Base-by-base conservation (phyloP, 1,284 basidiomycete species). In the Trichosporon inkin region DNA sequence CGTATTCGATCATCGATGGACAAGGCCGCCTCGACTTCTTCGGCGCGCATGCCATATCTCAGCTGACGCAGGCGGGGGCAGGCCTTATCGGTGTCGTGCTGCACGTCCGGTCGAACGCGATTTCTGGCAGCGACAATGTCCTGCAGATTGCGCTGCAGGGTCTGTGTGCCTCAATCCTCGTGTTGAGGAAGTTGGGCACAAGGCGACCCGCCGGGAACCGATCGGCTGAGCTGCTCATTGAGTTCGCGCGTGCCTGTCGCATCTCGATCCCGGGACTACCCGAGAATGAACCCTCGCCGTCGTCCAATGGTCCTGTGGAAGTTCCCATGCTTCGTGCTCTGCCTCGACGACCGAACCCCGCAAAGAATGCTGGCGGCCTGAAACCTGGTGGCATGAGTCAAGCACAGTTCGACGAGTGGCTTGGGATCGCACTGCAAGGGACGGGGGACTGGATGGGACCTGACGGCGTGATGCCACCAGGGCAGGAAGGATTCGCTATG, bases 11-110 rank as follows among this genome's bases (percentile, higher is more conserved):
- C 36, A 70, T 70, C 44, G 68, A 70, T 38, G 58, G 65, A 5
- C 63, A 65, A 36, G 70, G 66, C 16, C 63, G 70, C 17, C 66
- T 72, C 47, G 66, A 68, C 54, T 67, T 66, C 51, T 72, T 72
- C 54, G 70, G 70, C 7, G 70, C 69, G 8, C 70, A 72, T 56
- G 69, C 70, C 57, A 72, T 72, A 52, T 66, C 68, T 1, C 70
- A 72, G 47, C 59, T 72, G 11, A 65, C 68, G n/a, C 70, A 72
- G 52, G 69, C 70, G 2, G 70, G 69, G 20, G 69, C 68, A 1
- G 70, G 70, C 16, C 58, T 72, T 3, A 69, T 72, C 32, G 68
- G 70, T n/a, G 64, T 72, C 40, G 65, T 72, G 16, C 63, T 72
- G 17, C 66, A 71, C 47, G 66, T 71, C 2, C 63, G 69, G 11